Conservation (phyloP, 2,329 filamentous ascomycete genomes). For the Pseudogymnoascus destructans region DNA sequence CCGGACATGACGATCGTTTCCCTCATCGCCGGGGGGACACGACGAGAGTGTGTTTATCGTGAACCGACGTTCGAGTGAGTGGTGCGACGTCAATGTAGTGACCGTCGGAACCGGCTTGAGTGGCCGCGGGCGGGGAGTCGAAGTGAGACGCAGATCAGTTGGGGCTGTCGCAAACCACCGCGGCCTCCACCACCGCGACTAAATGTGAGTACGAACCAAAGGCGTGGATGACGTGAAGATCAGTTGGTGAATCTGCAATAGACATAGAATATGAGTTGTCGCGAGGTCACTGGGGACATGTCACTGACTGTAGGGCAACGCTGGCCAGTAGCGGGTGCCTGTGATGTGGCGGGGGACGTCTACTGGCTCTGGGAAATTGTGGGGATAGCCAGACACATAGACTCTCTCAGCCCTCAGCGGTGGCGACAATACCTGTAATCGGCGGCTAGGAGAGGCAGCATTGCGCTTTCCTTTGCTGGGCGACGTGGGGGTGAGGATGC, state of each 20-base stretch:
- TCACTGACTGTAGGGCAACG: not conserved
- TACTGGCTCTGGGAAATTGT: not conserved
- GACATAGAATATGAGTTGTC: not conserved
- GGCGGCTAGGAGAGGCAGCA: not conserved
- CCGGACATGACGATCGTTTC: constrained; percentile 5
- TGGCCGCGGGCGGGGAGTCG: constrained; percentile 2
- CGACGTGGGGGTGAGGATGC: not conserved
- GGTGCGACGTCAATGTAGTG: constrained; percentile 2
- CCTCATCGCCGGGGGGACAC: not conserved
- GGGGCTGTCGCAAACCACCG: constrained; percentile 4
- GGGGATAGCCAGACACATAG: not conserved
- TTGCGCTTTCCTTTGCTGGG: not conserved
- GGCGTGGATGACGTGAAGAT: not conserved
- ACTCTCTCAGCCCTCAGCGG: not conserved
- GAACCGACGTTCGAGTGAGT: not conserved
- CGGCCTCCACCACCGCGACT: constrained; percentile 4
- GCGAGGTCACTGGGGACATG: not conserved
- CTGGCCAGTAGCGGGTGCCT: not conserved
- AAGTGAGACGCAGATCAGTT: constrained; percentile 5
- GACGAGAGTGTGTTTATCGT: not conserved
- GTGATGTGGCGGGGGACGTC: not conserved
- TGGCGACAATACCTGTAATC: not conserved
- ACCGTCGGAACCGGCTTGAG: constrained; percentile 1
- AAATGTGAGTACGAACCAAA: not conserved
- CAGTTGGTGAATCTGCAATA: not conserved